phyloP scores from a whole-genome alignment of 2,329 filamentous ascomycete genomes.

The Xylariaceae sp. region DNA sequence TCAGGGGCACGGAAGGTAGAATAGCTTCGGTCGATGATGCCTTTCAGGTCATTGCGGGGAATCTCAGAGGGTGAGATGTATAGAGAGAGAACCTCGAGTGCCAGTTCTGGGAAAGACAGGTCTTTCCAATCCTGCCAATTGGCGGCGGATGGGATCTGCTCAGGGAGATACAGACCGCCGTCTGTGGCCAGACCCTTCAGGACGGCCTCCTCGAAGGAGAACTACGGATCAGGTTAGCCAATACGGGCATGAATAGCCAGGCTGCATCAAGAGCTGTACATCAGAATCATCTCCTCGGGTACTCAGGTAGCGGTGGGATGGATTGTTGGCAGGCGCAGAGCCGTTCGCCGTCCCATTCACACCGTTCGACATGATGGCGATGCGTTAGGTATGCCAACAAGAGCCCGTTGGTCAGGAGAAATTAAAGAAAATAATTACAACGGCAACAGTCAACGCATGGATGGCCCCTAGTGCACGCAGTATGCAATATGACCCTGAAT shows the following conservation, averaged over 20 bases:
- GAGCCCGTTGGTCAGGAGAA: too few species aligned
- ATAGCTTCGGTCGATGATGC: conserved; percentile 81
- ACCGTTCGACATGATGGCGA: conserved; percentile 34
- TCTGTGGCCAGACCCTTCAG: conserved; percentile 84
- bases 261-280: conserved; percentile 29
- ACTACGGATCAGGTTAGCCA: conserved; percentile 38
- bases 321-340: conserved; percentile 34
- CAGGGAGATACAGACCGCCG: conserved; percentile 84
- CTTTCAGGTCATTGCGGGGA: conserved; percentile 71
- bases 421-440: too few species aligned
- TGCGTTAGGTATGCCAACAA: too few species aligned
- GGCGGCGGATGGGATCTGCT: conserved; percentile 61
- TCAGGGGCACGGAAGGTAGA: conserved; percentile 79
- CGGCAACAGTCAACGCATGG: too few species aligned
- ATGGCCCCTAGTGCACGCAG: too few species aligned
- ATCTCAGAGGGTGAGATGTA: conserved; percentile 86
- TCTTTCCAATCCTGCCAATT: conserved; percentile 71
- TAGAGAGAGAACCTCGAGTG: conserved; percentile 78
- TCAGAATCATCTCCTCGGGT: conserved; percentile 47
- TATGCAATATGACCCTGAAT: neutral
- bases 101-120: conserved; percentile 75
- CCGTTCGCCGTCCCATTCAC: conserved; percentile 33
- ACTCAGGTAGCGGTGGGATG: conserved; percentile 47
- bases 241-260: neutral
- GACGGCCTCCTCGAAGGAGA: conserved; percentile 88